Evolutionary conservation across 805 yeast species (phyloP), one percentile per base, ranked within the genome.

Genomic region (Starmerella gropengiesseri): DNA sequence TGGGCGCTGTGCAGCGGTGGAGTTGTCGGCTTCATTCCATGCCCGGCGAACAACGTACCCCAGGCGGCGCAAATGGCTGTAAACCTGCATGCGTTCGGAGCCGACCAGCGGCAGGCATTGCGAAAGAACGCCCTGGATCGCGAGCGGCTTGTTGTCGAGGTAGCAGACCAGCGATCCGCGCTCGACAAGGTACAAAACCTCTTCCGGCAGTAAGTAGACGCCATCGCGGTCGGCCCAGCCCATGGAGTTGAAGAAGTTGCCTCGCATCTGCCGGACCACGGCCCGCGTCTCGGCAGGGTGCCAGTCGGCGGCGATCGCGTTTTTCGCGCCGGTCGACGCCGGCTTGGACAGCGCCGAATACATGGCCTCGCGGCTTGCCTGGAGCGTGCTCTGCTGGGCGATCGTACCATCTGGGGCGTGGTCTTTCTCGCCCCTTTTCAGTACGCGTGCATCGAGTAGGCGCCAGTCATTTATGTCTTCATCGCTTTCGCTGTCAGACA

Each of bases 371-470:
- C 82, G 65, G 9, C 89, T 75, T 20, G 65, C 66, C 9, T 64
- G 61, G 4, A 87, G 65, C 14, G 64, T 59, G 4, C 56, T 46
- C 4, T 54, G 57, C 57, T 82, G 91, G 5, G 65, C 56, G 5
- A 55, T 52, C 0, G 86, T 77, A 0, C 83, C 85, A 56, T 80
- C 89, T 0, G 93, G 94, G 46, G 77, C 94, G 51, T 76, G 81
- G 51, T 83, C 94, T 57, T 87, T 87, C 44, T 77, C 86, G 2
- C 95, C 94, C 47, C 89, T 64, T 50, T 76, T 80, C 2, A 56
- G 39, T 1, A 55, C 49, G 3, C 40, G 31, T 18, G 54, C 41
- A 20, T 44, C 53, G 13, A 66, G 52, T 36, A 55, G 40, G 17
- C 61, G 40, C 28, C 36, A 31, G 71, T 70, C 66, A 45, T 66